Conservation (phyloP, 495 filamentous ascomycete species). For the Lophiostoma macrostomum region DNA sequence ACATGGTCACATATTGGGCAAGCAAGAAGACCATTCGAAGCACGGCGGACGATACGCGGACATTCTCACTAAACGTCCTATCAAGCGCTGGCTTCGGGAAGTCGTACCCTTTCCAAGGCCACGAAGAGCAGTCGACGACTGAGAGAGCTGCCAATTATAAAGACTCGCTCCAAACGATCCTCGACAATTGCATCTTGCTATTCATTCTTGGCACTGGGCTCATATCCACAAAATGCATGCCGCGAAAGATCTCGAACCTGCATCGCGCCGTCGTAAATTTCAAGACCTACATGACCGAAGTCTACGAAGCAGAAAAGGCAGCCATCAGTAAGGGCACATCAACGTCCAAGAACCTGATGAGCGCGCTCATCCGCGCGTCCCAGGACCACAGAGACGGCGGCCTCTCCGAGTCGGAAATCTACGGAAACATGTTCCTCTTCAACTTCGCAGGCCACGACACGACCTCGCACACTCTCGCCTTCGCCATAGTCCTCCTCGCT, state of each 20-base stretch:
- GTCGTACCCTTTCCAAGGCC: constrained; percentile 37
- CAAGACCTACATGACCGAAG: constrained; percentile 18
- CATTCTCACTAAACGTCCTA: constrained; percentile 42
- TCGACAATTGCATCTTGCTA: constrained; percentile 8
- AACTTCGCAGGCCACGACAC: constrained; percentile 54
- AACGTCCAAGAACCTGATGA: constrained; percentile 1
- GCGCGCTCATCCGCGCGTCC: constrained; percentile 10
- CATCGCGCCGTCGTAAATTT: background rate
- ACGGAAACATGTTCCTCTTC: constrained; percentile 51
- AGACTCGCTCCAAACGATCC: constrained; percentile 4
- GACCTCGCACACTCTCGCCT: constrained; percentile 47
- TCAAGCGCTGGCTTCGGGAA: constrained; percentile 39
- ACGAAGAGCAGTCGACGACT: constrained; percentile 7
- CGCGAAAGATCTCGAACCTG: background rate
- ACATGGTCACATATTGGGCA: constrained; percentile 44
- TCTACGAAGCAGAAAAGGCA: constrained; percentile 13
- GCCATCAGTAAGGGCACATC: background rate
- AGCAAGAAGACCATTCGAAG: constrained; percentile 16
- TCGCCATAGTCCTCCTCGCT: constrained; percentile 44
- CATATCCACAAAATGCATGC: background rate
- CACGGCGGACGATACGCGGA: constrained; percentile 33
- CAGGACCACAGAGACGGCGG: constrained; percentile 30
- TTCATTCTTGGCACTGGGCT: constrained; percentile 16
- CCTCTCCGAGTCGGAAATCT: constrained; percentile 43
- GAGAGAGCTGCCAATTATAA: constrained; percentile 25